phyloP scores from a whole-genome alignment of 148 eudicot species.

The Chenopodium suecicum region DNA sequence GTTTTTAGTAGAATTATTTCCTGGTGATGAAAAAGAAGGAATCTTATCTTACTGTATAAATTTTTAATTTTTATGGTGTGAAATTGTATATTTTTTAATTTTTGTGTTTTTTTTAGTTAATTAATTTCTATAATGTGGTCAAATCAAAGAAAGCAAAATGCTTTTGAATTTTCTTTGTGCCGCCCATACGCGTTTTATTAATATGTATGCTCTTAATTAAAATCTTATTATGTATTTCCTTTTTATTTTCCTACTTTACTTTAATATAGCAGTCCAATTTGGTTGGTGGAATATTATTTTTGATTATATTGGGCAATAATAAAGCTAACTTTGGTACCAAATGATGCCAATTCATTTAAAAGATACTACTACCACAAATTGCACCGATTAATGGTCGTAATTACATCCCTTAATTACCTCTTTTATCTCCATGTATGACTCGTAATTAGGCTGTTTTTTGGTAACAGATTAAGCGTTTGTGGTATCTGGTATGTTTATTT shows the following conservation, averaged over 20 bases:
- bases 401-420: background rate
- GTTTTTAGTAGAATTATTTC: background rate
- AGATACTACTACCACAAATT: background rate
- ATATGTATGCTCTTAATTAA: conserved; percentile 16
- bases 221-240: background rate
- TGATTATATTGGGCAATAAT: conserved; percentile 8
- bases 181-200: background rate
- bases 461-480: background rate
- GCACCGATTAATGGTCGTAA: background rate
- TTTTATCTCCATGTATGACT: background rate
- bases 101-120: background rate
- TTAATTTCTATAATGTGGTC: conserved; percentile 25
- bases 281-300: conserved; percentile 11
- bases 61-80: conserved; percentile 2
- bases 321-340: conserved; percentile 19
- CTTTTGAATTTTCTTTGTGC: conserved; percentile 27
- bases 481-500: too few species aligned
- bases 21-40: background rate
- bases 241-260: conserved; percentile 2
- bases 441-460: background rate
- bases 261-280: conserved; percentile 17
- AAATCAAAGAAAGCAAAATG: conserved; percentile 35
- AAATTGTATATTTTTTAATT: background rate
- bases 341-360: background rate
- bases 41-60: background rate